These are phyloP conservation scores for Closterium sp. DNA, from an alignment of 139 green algal species.

Conservation along the genomic window DNA sequence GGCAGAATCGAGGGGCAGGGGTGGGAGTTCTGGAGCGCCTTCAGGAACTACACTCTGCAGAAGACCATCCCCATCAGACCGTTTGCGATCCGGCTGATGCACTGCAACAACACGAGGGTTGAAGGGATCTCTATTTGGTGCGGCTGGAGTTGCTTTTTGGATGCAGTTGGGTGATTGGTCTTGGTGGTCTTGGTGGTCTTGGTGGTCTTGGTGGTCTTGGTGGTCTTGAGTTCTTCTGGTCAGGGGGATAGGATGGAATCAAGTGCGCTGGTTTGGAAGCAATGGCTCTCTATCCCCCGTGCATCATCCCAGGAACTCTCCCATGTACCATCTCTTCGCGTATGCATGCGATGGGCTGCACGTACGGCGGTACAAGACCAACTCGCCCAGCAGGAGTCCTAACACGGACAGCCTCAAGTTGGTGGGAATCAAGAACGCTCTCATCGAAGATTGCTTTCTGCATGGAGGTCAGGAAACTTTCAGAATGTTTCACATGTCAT, in stretches of 20 bases:
- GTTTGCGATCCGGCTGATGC: background rate
- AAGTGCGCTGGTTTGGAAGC: background rate
- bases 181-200: too few species aligned
- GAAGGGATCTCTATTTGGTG: background rate
- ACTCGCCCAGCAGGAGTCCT: background rate
- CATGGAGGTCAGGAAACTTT: conserved; percentile 5
- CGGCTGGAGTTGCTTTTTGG: background rate
- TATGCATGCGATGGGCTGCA: background rate
- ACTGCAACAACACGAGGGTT: background rate
- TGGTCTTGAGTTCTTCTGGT: background rate
- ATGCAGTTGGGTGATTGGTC: background rate
- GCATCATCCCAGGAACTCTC: background rate
- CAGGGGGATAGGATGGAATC: background rate
- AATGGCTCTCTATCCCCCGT: background rate
- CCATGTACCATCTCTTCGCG: background rate
- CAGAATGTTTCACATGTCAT: background rate
- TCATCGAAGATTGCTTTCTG: background rate
- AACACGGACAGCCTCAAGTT: conserved; percentile 7
- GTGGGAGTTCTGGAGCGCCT: background rate
- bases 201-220: too few species aligned
- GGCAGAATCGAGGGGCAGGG: conserved; percentile 1
- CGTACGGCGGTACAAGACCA: background rate
- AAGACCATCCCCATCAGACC: conserved; percentile 1
- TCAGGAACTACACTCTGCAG: background rate
- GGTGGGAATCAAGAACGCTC: background rate